A percentile compares a stretch with the other conserved stretches of the same genome.
Conservation (phyloP, 441 rosid species). For the Euphorbia celastroides region DNA sequence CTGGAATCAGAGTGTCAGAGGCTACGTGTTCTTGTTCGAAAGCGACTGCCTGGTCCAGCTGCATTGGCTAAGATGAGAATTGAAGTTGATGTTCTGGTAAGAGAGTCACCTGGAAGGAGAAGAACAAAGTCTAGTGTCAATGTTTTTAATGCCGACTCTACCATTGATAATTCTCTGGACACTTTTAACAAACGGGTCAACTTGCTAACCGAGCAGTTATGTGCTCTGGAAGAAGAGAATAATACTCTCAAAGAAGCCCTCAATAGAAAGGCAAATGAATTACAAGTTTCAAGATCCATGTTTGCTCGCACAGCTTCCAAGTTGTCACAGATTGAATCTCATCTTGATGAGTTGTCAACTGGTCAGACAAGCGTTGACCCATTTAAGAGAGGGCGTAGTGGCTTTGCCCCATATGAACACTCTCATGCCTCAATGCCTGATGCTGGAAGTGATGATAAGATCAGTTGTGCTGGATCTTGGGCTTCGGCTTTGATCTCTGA, state of each 20-base stretch:
- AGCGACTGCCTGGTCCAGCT: conserved; percentile 78
- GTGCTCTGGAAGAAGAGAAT: conserved; percentile 79
- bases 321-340: conserved; percentile 65
- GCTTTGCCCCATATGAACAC: conserved; percentile 36
- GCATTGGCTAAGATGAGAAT: conserved; percentile 67
- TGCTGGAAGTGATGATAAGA: conserved; percentile 53
- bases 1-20: conserved; percentile 86
- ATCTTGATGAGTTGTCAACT: conserved; percentile 44
- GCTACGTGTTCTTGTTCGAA: conserved; percentile 64
- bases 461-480: conserved; percentile 66
- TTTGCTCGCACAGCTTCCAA: conserved; percentile 55
- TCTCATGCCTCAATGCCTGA: conserved; percentile 50
- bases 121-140: conserved; percentile 34
- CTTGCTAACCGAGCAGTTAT: conserved; percentile 53
- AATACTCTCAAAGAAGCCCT: conserved; percentile 63
- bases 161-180: conserved; percentile 27
- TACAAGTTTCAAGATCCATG: conserved; percentile 60
- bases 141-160: conserved; percentile 27
- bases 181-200: conserved; percentile 30
- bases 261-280: conserved; percentile 57
- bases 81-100: conserved; percentile 68
- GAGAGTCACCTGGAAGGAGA: conserved; percentile 45
- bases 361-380: conserved; percentile 36
- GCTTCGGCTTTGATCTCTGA: conserved; percentile 71
- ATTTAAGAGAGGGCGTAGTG: conserved; percentile 32